Percentiles rank a stretch among this genome's conserved stretches.
phyloP scores from a whole-genome alignment of 352 stramenopile species.

The Pythium inflatum region DNA sequence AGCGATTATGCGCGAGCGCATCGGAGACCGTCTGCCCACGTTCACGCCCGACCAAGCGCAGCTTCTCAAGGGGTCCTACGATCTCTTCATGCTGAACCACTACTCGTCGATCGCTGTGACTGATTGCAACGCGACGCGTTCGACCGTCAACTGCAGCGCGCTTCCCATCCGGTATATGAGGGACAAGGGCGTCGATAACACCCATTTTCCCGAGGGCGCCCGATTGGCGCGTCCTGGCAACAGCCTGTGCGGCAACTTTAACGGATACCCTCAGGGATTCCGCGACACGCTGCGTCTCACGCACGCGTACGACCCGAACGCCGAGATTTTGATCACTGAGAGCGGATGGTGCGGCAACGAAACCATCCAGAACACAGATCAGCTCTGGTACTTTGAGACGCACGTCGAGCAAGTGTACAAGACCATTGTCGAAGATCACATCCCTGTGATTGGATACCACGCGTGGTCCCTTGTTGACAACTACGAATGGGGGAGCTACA shows the following conservation, averaged over 20 bases:
- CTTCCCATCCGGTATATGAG: constrained; percentile 40
- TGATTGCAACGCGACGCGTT: constrained; percentile 44
- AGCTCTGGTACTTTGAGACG: constrained; percentile 66
- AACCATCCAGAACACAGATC: constrained; percentile 57
- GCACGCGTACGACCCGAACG: constrained; percentile 42
- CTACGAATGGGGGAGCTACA: constrained; percentile 92
- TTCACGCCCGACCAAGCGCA: constrained; percentile 84
- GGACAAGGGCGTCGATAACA: constrained; percentile 58
- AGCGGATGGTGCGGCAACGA: constrained; percentile 75
- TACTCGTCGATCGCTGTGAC: constrained; percentile 76
- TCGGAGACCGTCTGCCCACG: constrained; percentile 74
- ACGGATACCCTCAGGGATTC: constrained; percentile 55
- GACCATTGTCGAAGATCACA: constrained; percentile 56
- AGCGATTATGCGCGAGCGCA: constrained; percentile 81
- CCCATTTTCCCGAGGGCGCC: constrained; percentile 58
- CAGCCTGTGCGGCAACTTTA: constrained; percentile 47
- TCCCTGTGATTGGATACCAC: constrained; percentile 91
- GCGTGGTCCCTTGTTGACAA: constrained; percentile 95
- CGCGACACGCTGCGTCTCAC: constrained; percentile 55
- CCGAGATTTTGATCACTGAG: constrained; percentile 63
- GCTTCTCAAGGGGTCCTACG: constrained; percentile 83
- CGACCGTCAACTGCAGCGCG: constrained; percentile 40
- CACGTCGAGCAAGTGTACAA: constrained; percentile 66
- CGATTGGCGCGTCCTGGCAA: constrained; percentile 46
- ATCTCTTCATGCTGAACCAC: constrained; percentile 96